Evolutionary conservation across 2,329 filamentous ascomycete species (phyloP).

Genomic region (Diaporthe sp.): DNA sequence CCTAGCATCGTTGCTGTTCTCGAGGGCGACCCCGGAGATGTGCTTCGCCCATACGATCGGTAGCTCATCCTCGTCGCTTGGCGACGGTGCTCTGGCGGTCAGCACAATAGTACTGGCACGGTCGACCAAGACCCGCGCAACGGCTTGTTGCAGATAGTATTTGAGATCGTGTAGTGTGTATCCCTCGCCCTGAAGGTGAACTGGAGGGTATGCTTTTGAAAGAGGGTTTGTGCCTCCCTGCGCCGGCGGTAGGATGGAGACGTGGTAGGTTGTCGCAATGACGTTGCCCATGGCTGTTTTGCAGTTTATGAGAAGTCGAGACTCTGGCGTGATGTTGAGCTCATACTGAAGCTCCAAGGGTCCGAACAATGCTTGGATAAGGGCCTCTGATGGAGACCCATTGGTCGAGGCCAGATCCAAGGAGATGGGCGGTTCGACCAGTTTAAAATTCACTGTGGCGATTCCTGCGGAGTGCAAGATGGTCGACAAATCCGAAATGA

Average conservation of each 20-base stretch:
- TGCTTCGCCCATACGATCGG: conserved; percentile 49
- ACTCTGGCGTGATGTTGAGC: conserved; percentile 60
- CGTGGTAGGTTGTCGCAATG: conserved; percentile 61
- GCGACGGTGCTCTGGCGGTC: conserved; percentile 40
- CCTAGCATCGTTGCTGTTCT: conserved; percentile 33
- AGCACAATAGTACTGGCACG: conserved; percentile 49
- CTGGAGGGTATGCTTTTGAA: conserved; percentile 58
- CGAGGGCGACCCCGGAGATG: conserved; percentile 48
- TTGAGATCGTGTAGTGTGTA: conserved; percentile 59
- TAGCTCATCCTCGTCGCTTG: conserved; percentile 20
- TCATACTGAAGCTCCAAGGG: conserved; percentile 59
- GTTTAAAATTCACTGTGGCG: conserved; percentile 56
- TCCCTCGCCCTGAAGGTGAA: conserved; percentile 56
- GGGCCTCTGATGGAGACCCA: conserved; percentile 56
- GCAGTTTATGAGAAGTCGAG: conserved; percentile 59
- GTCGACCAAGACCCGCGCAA: conserved; percentile 57
- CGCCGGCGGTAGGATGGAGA: conserved; percentile 55
- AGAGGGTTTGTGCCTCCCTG: conserved; percentile 50
- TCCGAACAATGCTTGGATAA: conserved; percentile 60
- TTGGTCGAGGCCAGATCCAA: conserved; percentile 46
- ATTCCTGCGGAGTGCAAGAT: conserved; percentile 64
- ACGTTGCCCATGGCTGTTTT: conserved; percentile 60
- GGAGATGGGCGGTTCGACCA: conserved; percentile 55
- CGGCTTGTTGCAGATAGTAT: conserved; percentile 62
- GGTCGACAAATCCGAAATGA: conserved; percentile 59